Conservation (phyloP, 768 basidiomycete genomes). For the Pleurotus pulmonarius region DNA sequence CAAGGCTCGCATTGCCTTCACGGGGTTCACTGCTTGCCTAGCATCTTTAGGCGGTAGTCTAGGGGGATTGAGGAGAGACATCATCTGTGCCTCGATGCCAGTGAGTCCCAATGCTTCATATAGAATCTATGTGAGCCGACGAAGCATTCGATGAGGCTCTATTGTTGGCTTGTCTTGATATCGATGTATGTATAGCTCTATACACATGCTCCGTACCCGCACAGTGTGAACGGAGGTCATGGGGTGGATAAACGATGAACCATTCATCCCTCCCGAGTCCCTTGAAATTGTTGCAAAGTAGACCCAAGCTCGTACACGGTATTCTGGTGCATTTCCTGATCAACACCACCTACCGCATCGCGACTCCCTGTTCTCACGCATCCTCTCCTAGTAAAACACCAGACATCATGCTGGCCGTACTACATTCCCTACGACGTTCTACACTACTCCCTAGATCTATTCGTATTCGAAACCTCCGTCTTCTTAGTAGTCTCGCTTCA, state of each 20-base stretch:
- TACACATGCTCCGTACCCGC: background rate
- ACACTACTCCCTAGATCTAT: too few species aligned
- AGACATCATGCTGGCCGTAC: too few species aligned
- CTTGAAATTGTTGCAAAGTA: background rate
- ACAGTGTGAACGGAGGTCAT: background rate
- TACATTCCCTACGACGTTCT: too few species aligned
- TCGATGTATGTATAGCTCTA: background rate
- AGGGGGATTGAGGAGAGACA: background rate
- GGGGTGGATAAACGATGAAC: background rate
- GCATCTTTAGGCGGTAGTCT: background rate
- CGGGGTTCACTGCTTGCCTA: conserved; percentile 6
- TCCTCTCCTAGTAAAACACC: too few species aligned
- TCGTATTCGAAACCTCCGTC: too few species aligned
- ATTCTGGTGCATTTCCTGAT: background rate
- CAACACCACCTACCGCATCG: background rate
- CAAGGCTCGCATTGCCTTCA: conserved; percentile 15
- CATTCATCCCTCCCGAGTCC: too few species aligned
- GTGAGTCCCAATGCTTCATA: too few species aligned
- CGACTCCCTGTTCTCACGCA: too few species aligned
- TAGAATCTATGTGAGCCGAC: background rate
- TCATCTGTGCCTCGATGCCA: background rate
- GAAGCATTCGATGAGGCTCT: background rate
- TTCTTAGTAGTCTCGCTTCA: too few species aligned
- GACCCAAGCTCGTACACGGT: background rate
- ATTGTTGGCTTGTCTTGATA: background rate